Conservation (phyloP, 1,139 yeast genomes). For the Nakaseomyces kungkrabaensis region DNA sequence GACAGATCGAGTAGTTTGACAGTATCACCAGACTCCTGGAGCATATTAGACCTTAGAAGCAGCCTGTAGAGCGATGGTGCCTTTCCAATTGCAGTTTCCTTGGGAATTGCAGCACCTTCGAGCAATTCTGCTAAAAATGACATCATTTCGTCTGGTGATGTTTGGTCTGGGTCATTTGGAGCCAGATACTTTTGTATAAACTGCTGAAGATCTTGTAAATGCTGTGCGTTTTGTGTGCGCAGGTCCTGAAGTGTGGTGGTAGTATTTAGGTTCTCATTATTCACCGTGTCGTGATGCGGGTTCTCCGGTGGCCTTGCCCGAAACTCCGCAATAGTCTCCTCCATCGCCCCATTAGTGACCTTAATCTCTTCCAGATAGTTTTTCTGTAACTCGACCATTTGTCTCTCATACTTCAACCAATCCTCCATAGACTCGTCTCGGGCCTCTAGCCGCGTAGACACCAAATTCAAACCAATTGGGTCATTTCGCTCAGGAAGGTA, state of each 20-base stretch:
- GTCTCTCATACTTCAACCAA: neutral
- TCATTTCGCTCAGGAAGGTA: slow-evolving; percentile 26
- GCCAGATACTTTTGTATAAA: slow-evolving; percentile 10
- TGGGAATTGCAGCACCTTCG: neutral
- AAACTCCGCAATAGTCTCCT: slow-evolving; percentile 1
- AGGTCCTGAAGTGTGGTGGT: neutral
- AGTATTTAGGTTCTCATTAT: neutral
- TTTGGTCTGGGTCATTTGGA: slow-evolving; percentile 6
- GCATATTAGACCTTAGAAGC: slow-evolving; percentile 6
- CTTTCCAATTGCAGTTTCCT: neutral
- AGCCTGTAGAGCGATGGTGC: slow-evolving; percentile 7
- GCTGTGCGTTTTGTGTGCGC: neutral
- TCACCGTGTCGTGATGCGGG: slow-evolving; percentile 1
- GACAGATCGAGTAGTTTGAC: neutral
- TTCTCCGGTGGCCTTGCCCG: slow-evolving; percentile 2
- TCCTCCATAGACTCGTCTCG: slow-evolving; percentile 5
- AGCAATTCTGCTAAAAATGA: neutral
- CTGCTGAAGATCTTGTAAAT: neutral
- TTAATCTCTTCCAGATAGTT: slow-evolving; percentile 5
- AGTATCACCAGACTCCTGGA: neutral
- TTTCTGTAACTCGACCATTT: neutral
- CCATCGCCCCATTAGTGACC: slow-evolving; percentile 1
- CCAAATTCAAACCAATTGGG: slow-evolving; percentile 24
- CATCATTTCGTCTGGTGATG: slow-evolving; percentile 6
- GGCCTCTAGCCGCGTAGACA: slow-evolving; percentile 6